Base-by-base conservation (phyloP, 2,329 filamentous ascomycete genomes). In the Plectosphaerella cucumerina region DNA sequence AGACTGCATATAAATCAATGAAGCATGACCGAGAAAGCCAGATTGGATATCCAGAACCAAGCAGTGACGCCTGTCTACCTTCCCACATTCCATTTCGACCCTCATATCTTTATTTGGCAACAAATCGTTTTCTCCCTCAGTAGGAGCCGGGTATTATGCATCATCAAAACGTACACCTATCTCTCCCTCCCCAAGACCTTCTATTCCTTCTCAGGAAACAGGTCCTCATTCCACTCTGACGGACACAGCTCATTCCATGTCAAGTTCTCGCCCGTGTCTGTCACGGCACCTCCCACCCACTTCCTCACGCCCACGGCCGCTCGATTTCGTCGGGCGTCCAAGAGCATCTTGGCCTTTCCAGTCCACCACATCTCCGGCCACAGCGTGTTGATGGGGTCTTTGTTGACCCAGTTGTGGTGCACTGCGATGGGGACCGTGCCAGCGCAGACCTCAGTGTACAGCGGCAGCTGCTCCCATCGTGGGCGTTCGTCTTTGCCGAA, bases 371-470 rank as follows among this genome's bases (percentile, higher is more conserved):
- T 55, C 49, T 56, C 44, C 14, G 52, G 20, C 62, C 62, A 65
- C 47, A 62, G 58, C 15, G 15, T 42, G 33, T 60, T 54, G n/a
- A 59, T 50, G 35, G 54, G 48, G 5, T 18, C 22, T 50, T 61
- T 60, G 44, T 59, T 51, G 21, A 56, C 43, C 31, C 56, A 58
- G 53, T 62, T 63, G 53, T 65, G 63, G 20, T 64, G 62, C 3
- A 65, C 58, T 50, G 65, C 61, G 49, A 59, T 60, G 17, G 62
- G 63, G 10, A 62, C 59, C 6, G 57, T 53, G 31, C 59, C 62
- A 12, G 60, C 50, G 48, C 62, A 65, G 2, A 65, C 53, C 37
- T 65, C 61, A 18, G 57, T 61, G 53, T 61, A 64, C 9, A 65
- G 53, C 15, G 60, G 56, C 39, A 64, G 48, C 44, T 52, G 47